Base-by-base conservation (phyloP, 257 asterid genomes). In the Plantago elongata region DNA sequence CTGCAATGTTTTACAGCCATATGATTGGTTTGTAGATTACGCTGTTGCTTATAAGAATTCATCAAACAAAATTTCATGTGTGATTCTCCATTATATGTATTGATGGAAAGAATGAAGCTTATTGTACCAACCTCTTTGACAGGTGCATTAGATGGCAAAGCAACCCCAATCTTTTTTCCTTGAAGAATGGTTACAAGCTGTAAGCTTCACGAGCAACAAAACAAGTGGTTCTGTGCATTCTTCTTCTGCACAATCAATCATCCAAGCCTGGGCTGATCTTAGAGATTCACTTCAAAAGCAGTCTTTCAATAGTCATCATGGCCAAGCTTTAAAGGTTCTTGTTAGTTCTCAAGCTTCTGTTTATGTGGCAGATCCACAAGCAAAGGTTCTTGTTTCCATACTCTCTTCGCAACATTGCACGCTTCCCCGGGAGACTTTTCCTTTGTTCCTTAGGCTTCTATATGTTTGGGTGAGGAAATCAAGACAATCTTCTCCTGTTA, bases 251-350 rank as follows among this genome's bases (percentile, higher is more conserved):
- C 90, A 77, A 79, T 77, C 74, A 70, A 80, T 92, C 64, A 89
- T 92, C 69, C 87, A 79, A 83, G 91, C 99, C 61, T 92, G 99
- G 99, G 82, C 94, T 48, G 88, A 83, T 75, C 86, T 92, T 61
- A 78, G 99, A 75, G 87, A 77, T 49, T 82, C 82, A 29, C 76
- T 83, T 70, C 80, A 81, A 51, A 57, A 67, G 54, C 79, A 77
- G 70, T 44, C 76, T 59, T 92, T 92, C 62, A 69, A 72, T 51
- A 57, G 83, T 57, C 81, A 46, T 66, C 89, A 87, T 72, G 79
- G 80, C 59, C 82, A 84, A 75, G 84, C 91, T 61, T 69, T 93
- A 18, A 72, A 71, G 68, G 63, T 55, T 30, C 99, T 93, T 59
- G 66, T 80, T 49, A 70, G 64, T 67, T 77, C 88, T 62, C 95